Evolutionary conservation across 2,329 filamentous ascomycete genomes (phyloP).

Genomic region (Cladophialophora bantiana): DNA sequence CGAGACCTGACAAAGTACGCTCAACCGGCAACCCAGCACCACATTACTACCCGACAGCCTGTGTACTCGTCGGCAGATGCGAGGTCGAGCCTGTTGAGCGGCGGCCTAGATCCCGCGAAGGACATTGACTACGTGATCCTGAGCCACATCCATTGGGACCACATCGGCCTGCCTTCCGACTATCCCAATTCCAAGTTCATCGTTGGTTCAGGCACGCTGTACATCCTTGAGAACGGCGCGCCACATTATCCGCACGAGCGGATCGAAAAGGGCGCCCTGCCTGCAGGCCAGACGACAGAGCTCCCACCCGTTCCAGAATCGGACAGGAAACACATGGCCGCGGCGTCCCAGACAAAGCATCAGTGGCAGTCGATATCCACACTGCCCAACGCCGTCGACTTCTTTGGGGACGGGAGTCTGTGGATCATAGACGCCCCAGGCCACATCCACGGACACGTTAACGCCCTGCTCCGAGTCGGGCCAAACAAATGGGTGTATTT

Average conservation of each 20-base stretch:
- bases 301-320: conserved; percentile 47
- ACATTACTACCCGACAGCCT: conserved; percentile 42
- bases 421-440: conserved; percentile 6
- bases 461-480: conserved; percentile 41
- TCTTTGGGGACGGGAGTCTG: conserved; percentile 5
- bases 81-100: conserved; percentile 45
- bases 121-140: conserved; percentile 54
- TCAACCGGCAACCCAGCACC: conserved; percentile 48
- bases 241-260: conserved; percentile 38
- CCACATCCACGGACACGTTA: conserved; percentile 26
- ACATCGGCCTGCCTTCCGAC: conserved; percentile 59
- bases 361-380: conserved; percentile 53
- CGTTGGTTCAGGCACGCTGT: conserved; percentile 57
- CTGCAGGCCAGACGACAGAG: conserved; percentile 46
- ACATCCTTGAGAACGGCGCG: conserved; percentile 51
- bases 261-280: conserved; percentile 44
- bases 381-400: conserved; percentile 51
- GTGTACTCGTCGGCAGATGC: conserved; percentile 40
- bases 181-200: conserved; percentile 58
- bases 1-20: conserved; percentile 55
- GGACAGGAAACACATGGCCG: conserved; percentile 31
- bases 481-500: conserved; percentile 45
- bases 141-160: conserved; percentile 47
- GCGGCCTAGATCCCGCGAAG: conserved; percentile 44
- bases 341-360: conserved; percentile 40